Evolutionary conservation across 768 basidiomycete species (phyloP).

Genomic region (Xerocomellus intermedius): DNA sequence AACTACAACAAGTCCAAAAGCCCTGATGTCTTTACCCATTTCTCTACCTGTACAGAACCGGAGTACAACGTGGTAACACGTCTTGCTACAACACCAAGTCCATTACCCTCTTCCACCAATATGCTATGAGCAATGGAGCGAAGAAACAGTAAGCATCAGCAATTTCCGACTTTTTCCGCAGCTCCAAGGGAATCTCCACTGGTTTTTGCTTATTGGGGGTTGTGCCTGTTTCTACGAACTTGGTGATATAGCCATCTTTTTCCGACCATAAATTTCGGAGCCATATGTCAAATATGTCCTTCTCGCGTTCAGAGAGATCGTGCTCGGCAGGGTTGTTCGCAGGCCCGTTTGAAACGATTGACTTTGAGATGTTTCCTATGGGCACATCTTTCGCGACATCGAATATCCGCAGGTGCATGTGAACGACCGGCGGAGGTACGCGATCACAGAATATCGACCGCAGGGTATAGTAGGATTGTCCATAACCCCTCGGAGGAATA

Average conservation of each 20-base stretch:
- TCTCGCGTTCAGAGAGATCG: conserved; percentile 58
- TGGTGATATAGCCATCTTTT: conserved; percentile 79
- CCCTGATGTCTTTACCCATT: neutral
- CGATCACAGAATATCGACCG: conserved; percentile 83
- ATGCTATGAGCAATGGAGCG: conserved; percentile 51
- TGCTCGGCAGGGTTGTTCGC: conserved; percentile 37
- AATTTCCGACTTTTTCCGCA: conserved; percentile 55
- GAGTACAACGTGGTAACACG: conserved; percentile 7
- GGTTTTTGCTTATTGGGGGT: conserved; percentile 37
- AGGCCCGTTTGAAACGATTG: conserved; percentile 30
- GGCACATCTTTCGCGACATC: conserved; percentile 66
- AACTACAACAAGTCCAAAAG: conserved; percentile 41
- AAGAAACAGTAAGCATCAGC: conserved; percentile 72
- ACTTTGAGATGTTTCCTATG: conserved; percentile 55
- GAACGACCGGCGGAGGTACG: conserved; percentile 78
- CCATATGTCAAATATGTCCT: conserved; percentile 77
- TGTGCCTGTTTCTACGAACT: conserved; percentile 53
- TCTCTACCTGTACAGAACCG: conserved; percentile 4
- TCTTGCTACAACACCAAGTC: conserved; percentile 19
- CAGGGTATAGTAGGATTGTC: conserved; percentile 87
- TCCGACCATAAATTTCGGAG: conserved; percentile 75
- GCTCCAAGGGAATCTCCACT: conserved; percentile 57
- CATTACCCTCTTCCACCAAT: conserved; percentile 45
- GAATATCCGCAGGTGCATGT: conserved; percentile 84
- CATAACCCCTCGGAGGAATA: conserved; percentile 75